phyloP scores from a whole-genome alignment of 768 basidiomycete genomes.

The Hypholoma fasciculare region DNA sequence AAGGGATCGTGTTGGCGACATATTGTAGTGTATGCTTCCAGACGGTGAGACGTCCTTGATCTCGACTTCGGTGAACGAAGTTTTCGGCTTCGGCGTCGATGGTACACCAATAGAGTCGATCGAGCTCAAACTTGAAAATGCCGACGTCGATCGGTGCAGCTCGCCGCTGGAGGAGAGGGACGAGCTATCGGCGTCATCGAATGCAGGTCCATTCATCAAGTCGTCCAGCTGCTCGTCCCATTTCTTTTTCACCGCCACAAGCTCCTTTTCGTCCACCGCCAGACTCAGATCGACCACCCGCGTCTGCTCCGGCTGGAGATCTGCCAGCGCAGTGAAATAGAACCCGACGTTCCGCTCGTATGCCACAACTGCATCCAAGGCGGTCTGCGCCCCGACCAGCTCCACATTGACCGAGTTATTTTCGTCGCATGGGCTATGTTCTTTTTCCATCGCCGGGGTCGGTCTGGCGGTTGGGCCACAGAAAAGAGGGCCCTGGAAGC shows the following conservation, averaged over 20 bases:
- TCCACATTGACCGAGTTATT: slow-evolving; percentile 36
- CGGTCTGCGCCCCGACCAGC: slow-evolving; percentile 38
- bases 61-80: slow-evolving; percentile 35
- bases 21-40: slow-evolving; percentile 16
- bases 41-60: slow-evolving; percentile 34
- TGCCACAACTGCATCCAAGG: slow-evolving; percentile 31
- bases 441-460: slow-evolving; percentile 4
- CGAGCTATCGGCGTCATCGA: slow-evolving; percentile 21
- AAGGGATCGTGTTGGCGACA: slow-evolving; percentile 32
- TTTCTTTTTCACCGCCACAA: slow-evolving; percentile 26
- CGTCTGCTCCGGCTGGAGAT: slow-evolving; percentile 12
- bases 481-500: slow-evolving; percentile 36
- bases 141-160: slow-evolving; percentile 33
- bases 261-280: slow-evolving; percentile 32
- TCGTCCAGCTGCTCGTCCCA: slow-evolving; percentile 45
- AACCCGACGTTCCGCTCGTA: slow-evolving; percentile 48
- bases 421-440: slow-evolving; percentile 18
- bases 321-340: slow-evolving; percentile 22
- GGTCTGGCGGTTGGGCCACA: slow-evolving; percentile 4
- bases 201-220: slow-evolving; percentile 34
- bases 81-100: slow-evolving; percentile 48
- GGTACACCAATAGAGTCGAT: slow-evolving; percentile 46
- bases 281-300: slow-evolving; percentile 12
- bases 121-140: slow-evolving; percentile 42
- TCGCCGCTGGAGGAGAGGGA: slow-evolving; percentile 20